Percentiles rank a stretch among this genome's conserved stretches.
phyloP scores from a whole-genome alignment of 768 basidiomycete species.

The Butyriboletus loyo region DNA sequence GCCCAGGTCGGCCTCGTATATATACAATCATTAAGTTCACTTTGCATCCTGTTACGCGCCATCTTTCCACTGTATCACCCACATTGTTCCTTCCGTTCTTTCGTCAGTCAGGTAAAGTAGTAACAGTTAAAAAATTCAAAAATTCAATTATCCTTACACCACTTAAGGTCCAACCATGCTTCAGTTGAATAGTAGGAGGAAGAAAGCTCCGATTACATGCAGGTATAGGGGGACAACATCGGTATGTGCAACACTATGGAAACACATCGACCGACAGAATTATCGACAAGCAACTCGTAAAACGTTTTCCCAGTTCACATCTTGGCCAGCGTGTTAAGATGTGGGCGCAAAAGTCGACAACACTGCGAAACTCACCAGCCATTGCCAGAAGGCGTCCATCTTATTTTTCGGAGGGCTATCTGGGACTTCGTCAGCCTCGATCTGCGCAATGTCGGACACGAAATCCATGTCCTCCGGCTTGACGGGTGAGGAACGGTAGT shows the following conservation, averaged over 20 bases:
- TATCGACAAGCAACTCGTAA: background rate
- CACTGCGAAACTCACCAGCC: slow-evolving; percentile 55
- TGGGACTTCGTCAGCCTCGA: slow-evolving; percentile 68
- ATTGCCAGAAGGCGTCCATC: slow-evolving; percentile 69
- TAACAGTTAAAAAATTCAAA: slow-evolving; percentile 16
- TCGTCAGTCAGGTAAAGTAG: slow-evolving; percentile 27
- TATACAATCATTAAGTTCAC: slow-evolving; percentile 36
- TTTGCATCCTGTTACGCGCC: slow-evolving; percentile 27
- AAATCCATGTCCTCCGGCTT: slow-evolving; percentile 80
- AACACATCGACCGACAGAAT: background rate
- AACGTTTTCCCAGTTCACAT: slow-evolving; percentile 13
- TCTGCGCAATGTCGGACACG: slow-evolving; percentile 61
- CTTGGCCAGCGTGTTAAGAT: slow-evolving; percentile 12
- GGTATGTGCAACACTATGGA: background rate
- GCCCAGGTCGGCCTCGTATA: slow-evolving; percentile 30
- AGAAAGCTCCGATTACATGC: background rate
- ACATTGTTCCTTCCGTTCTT: slow-evolving; percentile 17
- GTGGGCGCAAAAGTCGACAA: background rate
- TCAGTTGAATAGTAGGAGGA: too few relatives aligned
- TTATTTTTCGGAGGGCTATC: slow-evolving; percentile 70
- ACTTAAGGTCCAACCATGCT: background rate
- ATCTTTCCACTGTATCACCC: slow-evolving; percentile 35
- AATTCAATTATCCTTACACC: background rate
- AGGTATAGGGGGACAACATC: slow-evolving; percentile 3
- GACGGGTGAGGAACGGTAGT: slow-evolving; percentile 26